Conservation (phyloP, 1,284 basidiomycete species). For the Athelia psychrophila region DNA sequence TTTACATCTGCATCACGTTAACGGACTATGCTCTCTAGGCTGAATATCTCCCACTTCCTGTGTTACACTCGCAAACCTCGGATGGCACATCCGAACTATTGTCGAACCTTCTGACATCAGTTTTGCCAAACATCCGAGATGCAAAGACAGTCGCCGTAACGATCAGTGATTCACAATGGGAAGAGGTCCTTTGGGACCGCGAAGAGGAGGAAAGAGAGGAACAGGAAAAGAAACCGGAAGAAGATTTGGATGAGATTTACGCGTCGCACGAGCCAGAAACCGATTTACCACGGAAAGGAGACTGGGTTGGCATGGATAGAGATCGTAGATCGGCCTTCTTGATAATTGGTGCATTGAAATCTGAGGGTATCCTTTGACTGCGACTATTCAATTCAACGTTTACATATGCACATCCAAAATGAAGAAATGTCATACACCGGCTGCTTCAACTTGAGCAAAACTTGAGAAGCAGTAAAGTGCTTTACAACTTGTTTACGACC, state of each 20-base stretch:
- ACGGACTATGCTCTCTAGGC: conserved; percentile 40
- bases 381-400: no score
- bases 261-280: conserved; percentile 52
- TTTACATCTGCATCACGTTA: neutral
- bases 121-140: conserved; percentile 67
- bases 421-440: no score
- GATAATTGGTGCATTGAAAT: conserved; percentile 69
- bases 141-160: conserved; percentile 72
- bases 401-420: no score
- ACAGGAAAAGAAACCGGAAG: conserved; percentile 18
- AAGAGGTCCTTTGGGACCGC: conserved; percentile 73
- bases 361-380: conserved; percentile 61
- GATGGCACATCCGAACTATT: conserved; percentile 69
- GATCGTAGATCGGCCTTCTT: conserved; percentile 74
- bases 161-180: conserved; percentile 72
- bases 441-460: no score
- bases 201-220: conserved; percentile 49
- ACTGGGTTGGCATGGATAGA: conserved; percentile 74
- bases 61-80: conserved; percentile 52
- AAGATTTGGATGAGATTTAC: conserved; percentile 46
- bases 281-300: conserved; percentile 43
- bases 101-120: conserved; percentile 67
- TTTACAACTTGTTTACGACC: no score
- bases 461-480: no score
- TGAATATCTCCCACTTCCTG: conserved; percentile 73